Conservation (phyloP, 495 filamentous ascomycete species). For the Xylaria flabelliformis region DNA sequence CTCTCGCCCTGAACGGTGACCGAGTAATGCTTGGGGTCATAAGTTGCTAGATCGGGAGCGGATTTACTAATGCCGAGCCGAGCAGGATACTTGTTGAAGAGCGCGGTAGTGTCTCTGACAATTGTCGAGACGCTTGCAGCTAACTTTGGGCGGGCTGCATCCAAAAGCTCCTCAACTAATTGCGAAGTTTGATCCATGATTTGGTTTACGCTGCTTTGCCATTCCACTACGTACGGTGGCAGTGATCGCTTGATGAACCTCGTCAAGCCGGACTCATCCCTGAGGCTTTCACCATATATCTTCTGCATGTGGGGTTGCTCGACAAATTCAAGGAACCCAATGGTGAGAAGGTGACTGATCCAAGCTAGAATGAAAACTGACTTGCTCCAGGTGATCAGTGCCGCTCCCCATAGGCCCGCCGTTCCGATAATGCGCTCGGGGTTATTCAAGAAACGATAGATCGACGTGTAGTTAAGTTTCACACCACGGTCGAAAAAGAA, state of each 20-base stretch:
- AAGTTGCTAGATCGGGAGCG: constrained; percentile 81
- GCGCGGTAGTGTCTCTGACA: constrained; percentile 82
- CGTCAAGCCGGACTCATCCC: constrained; percentile 86
- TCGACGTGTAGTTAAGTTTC: constrained; percentile 93
- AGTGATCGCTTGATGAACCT: constrained; percentile 87
- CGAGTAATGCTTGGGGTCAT: constrained; percentile 81
- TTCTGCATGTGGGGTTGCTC: constrained; percentile 99
- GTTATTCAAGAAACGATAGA: constrained; percentile 98
- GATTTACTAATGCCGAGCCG: constrained; percentile 84
- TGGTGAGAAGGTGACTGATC: constrained; percentile 80
- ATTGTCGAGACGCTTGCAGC: constrained; percentile 86
- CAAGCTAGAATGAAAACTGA: constrained; percentile 84
- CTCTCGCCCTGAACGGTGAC: constrained; percentile 74
- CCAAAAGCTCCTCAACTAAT: constrained; percentile 89
- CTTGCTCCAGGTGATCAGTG: constrained; percentile 86
- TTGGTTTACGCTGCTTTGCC: constrained; percentile 85
- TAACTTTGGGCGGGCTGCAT: constrained; percentile 84
- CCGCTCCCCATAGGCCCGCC: constrained; percentile 95
- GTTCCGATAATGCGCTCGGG: constrained; percentile 92
- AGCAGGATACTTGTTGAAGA: constrained; percentile 91
- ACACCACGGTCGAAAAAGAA: constrained; percentile 91
- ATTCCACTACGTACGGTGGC: constrained; percentile 73
- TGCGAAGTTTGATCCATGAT: constrained; percentile 83
- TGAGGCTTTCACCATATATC: constrained; percentile 83
- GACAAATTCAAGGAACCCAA: constrained; percentile 90